These are phyloP conservation scores for Tricholoma bakamatsutake DNA, from an alignment of 768 basidiomycete species.

Conservation along the genomic window DNA sequence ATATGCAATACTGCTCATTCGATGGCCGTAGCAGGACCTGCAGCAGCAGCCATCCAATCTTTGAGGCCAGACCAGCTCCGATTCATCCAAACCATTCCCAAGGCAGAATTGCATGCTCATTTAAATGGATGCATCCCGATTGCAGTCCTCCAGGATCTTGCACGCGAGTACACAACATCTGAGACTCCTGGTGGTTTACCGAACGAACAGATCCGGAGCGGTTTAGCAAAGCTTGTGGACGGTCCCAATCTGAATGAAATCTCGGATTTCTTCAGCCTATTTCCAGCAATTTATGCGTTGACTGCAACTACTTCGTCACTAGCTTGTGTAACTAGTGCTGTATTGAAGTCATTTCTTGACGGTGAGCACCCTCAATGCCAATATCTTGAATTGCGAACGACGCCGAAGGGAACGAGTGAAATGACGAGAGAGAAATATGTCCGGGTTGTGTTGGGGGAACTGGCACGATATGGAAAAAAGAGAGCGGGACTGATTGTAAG, in stretches of 20 bases:
- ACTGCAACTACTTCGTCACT: slow-evolving; percentile 58
- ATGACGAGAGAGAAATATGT: slow-evolving; percentile 64
- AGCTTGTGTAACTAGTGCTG: slow-evolving; percentile 51
- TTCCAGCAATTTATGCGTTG: slow-evolving; percentile 74
- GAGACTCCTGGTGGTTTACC: slow-evolving; percentile 9
- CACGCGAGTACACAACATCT: slow-evolving; percentile 30
- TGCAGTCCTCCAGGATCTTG: slow-evolving; percentile 54
- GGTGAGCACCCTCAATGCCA: slow-evolving; percentile 45
- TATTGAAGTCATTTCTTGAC: slow-evolving; percentile 58
- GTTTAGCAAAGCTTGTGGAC: slow-evolving; percentile 32
- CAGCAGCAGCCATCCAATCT: slow-evolving; percentile 47
- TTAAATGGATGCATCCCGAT: slow-evolving; percentile 83
- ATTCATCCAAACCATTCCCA: slow-evolving; percentile 63
- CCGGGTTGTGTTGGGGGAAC: slow-evolving; percentile 55
- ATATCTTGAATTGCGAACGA: slow-evolving; percentile 83
- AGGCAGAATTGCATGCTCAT: slow-evolving; percentile 85
- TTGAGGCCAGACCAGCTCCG: slow-evolving; percentile 43
- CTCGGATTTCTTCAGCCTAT: slow-evolving; percentile 69
- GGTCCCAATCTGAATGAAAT: slow-evolving; percentile 47
- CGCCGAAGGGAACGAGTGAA: slow-evolving; percentile 51
- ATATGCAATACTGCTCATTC: background rate
- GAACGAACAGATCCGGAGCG: slow-evolving; percentile 24
- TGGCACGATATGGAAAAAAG: slow-evolving; percentile 48
- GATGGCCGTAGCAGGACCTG: slow-evolving; percentile 29
- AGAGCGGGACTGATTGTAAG: slow-evolving; percentile 64